Conservation (phyloP, 169 alveolate species). For the Plasmodium reichenowi region DNA sequence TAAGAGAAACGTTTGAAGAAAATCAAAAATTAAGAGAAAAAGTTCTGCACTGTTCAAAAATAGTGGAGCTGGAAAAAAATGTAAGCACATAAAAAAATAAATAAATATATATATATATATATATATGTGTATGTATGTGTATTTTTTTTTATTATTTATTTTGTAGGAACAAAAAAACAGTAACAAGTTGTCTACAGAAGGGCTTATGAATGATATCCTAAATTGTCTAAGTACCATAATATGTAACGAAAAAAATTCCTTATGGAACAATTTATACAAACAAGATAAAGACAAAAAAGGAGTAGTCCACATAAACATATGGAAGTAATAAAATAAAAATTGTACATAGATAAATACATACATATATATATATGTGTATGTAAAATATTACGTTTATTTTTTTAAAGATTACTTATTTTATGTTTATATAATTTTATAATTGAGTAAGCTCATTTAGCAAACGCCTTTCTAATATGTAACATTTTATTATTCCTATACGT, state of each 20-base stretch:
- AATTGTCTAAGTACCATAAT: constrained; percentile 54
- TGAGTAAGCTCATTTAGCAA: too few species aligned
- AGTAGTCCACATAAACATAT: constrained; percentile 45
- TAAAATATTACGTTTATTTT: neutral
- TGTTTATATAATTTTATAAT: neutral
- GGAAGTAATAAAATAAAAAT: constrained; percentile 40
- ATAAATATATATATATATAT: neutral
- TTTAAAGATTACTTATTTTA: neutral
- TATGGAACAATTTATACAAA: constrained; percentile 62
- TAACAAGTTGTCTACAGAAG: constrained; percentile 25
- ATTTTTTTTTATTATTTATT: neutral
- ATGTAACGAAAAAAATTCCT: constrained; percentile 46
- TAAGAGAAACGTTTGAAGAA: constrained; percentile 81
- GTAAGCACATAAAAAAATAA: constrained; percentile 10
- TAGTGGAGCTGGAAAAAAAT: constrained; percentile 60
- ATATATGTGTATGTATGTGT: neutral
- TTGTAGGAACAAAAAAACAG: constrained; percentile 36
- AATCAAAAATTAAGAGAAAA: constrained; percentile 81
- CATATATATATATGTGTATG: neutral
- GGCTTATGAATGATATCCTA: constrained; percentile 27
- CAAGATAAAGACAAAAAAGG: constrained; percentile 62
- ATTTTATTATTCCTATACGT: neutral
- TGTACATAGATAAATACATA: neutral
- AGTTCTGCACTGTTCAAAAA: constrained; percentile 35
- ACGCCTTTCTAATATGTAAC: neutral